Percentiles rank a stretch among this genome's conserved stretches.
Evolutionary conservation across 2,329 filamentous ascomycete genomes (phyloP).

Genomic region (Pestalotiopsis sp.): DNA sequence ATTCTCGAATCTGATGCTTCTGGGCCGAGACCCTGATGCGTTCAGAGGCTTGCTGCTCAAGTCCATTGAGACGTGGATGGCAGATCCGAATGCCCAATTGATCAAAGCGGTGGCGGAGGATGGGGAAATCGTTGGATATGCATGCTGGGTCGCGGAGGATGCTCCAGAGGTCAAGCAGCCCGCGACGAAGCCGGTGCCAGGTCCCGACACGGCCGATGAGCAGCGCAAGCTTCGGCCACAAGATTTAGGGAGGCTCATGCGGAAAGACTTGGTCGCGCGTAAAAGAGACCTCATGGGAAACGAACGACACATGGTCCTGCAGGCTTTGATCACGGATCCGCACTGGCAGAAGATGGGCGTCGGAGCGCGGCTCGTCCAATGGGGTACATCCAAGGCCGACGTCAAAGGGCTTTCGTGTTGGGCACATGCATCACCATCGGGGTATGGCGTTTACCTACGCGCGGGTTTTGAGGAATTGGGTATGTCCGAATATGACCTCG

Average conservation of each 20-base stretch:
- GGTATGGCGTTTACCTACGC: conserved; percentile 2
- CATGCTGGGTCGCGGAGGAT: conserved; percentile 9
- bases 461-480: conserved; percentile 9
- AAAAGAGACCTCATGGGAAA: not conserved
- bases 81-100: conserved; percentile 1
- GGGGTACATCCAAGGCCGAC: conserved; percentile 2
- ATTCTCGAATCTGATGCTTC: conserved; percentile 11
- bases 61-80: conserved; percentile 5
- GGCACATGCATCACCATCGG: conserved; percentile 10
- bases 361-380: conserved; percentile 4
- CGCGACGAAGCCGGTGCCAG: not conserved
- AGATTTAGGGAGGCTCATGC: conserved; percentile 3
- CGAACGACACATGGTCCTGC: conserved; percentile 11
- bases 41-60: not conserved
- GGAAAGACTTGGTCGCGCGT: not conserved
- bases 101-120: not conserved
- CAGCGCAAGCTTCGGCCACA: not conserved
- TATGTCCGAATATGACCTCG: not conserved
- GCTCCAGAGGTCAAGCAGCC: not conserved
- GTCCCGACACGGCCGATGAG: not conserved
- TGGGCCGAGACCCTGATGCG: not conserved
- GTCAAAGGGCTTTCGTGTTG: conserved; percentile 4
- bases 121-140: not conserved
- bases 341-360: not conserved
- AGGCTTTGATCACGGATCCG: conserved; percentile 5